Evolutionary conservation across 177 flowering plant genomes (phyloP).

Genomic region (Vitis hybrid): DNA sequence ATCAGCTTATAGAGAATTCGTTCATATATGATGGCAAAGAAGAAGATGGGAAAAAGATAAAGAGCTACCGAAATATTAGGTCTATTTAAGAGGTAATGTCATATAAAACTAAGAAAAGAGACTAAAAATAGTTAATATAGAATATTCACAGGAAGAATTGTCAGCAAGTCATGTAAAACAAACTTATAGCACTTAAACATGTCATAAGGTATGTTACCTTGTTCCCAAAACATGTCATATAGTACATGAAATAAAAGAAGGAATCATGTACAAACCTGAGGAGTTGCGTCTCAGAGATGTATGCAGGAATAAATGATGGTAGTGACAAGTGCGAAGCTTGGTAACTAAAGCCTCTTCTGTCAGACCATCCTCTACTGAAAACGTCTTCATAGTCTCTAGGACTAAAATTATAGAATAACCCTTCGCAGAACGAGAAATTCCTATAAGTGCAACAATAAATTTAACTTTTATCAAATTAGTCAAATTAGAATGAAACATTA

Average conservation of each 20-base stretch:
- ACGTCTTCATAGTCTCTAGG: conserved; percentile 95
- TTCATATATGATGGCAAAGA: too few relatives aligned
- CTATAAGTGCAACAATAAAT: conserved; percentile 29
- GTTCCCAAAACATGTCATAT: neutral
- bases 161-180: neutral
- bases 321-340: conserved; percentile 86
- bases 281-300: conserved; percentile 71
- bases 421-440: conserved; percentile 92
- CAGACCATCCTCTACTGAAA: conserved; percentile 79
- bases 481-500: neutral
- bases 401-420: conserved; percentile 75
- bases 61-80: too few relatives aligned
- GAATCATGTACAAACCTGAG: conserved; percentile 53
- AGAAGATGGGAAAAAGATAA: too few relatives aligned
- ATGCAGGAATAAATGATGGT: conserved; percentile 86
- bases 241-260: neutral
- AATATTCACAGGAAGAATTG: neutral
- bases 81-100: neutral
- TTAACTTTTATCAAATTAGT: neutral
- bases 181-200: neutral
- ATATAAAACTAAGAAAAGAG: too few relatives aligned
- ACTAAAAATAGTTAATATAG: neutral
- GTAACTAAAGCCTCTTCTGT: conserved; percentile 97
- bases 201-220: neutral
- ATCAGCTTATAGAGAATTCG: too few relatives aligned